phyloP scores from a whole-genome alignment of 2,329 filamentous ascomycete genomes.

The Colletotrichum cordylinicola region DNA sequence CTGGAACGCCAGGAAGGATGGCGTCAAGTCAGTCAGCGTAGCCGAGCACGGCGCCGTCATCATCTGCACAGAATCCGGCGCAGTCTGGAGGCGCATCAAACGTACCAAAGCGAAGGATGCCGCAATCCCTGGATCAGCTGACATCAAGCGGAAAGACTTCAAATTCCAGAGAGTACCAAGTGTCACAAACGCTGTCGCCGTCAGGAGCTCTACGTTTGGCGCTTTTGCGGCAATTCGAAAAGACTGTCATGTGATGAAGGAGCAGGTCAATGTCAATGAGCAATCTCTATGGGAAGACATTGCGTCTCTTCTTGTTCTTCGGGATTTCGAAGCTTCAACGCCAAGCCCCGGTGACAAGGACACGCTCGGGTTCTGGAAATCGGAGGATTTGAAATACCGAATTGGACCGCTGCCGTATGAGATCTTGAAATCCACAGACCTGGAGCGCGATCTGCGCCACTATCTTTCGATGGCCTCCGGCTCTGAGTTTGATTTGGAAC shows the following conservation, averaged over 20 bases:
- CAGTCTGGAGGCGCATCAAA: constrained; percentile 89
- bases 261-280: constrained; percentile 70
- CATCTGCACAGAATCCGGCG: constrained; percentile 88
- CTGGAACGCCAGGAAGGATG: constrained; percentile 89
- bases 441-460: constrained; percentile 65
- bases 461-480: constrained; percentile 50
- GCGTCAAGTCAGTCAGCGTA: constrained; percentile 84
- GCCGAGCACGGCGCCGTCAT: constrained; percentile 95
- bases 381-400: constrained; percentile 54
- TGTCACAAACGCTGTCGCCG: constrained; percentile 82
- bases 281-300: constrained; percentile 78
- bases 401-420: constrained; percentile 56
- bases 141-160: constrained; percentile 81
- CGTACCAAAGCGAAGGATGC: constrained; percentile 80
- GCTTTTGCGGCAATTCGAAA: constrained; percentile 87
- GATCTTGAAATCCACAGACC: constrained; percentile 66
- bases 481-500: constrained; percentile 45
- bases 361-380: constrained; percentile 46
- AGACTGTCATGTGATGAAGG: constrained; percentile 81
- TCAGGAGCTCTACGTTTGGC: constrained; percentile 87
- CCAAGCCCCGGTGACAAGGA: constrained; percentile 40
- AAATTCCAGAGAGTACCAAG: constrained; percentile 93
- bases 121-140: constrained; percentile 48
- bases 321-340: constrained; percentile 58
- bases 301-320: constrained; percentile 71